phyloP scores from a whole-genome alignment of 768 basidiomycete genomes.

The Agaricus blazei region DNA sequence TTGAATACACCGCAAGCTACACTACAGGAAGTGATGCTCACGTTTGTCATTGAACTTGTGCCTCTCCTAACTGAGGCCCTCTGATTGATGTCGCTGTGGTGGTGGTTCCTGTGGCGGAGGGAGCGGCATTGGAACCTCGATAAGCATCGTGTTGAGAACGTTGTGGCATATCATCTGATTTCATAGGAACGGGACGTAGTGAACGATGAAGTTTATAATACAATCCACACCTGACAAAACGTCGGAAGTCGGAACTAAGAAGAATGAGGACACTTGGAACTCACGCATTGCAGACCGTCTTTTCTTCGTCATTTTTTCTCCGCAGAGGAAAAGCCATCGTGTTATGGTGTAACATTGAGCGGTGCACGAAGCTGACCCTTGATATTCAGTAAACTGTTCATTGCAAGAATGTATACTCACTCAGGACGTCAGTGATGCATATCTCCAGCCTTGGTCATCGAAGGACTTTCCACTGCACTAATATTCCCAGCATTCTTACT shows the following conservation, averaged over 20 bases:
- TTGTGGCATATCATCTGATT: conserved; percentile 86
- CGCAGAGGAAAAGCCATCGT: conserved; percentile 86
- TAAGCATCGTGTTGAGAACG: conserved; percentile 79
- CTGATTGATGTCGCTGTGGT: conserved; percentile 26
- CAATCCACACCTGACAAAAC: conserved; percentile 57
- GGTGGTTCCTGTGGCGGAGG: no score
- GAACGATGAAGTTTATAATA: conserved; percentile 87
- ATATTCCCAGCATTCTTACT: no score
- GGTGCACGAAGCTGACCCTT: conserved; percentile 18
- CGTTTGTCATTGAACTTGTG: no score
- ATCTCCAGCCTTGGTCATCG: conserved; percentile 53
- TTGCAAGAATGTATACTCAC: conserved; percentile 44
- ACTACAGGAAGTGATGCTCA: no score
- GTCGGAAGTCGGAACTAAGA: conserved; percentile 5
- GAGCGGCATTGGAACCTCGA: conserved; percentile 30
- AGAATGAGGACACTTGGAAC: conserved; percentile 22
- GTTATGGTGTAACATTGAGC: conserved; percentile 88
- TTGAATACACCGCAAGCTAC: no score
- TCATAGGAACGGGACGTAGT: conserved; percentile 88
- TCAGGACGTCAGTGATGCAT: conserved; percentile 67
- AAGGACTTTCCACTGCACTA: no score
- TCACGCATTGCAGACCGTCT: conserved; percentile 88
- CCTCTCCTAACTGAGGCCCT: no score
- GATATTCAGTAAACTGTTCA: no score
- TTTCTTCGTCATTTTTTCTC: conserved; percentile 89